phyloP scores from a whole-genome alignment of 2,329 filamentous ascomycete species.

The Colletotrichum filicis region DNA sequence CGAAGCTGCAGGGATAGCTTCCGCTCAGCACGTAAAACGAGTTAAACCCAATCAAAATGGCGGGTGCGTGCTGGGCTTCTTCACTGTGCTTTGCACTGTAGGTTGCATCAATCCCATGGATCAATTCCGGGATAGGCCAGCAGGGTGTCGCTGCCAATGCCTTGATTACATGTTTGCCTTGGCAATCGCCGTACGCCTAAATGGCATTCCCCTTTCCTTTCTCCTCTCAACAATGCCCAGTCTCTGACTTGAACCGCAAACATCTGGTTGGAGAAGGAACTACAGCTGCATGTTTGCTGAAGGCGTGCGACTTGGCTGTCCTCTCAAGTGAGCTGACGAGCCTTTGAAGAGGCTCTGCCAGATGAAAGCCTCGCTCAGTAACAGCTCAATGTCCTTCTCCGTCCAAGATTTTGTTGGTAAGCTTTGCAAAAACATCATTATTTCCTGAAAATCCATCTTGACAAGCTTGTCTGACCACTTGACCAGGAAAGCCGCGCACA shows the following conservation, averaged over 20 bases:
- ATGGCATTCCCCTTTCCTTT: not conserved
- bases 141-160: not conserved
- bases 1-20: slow-evolving; percentile 33
- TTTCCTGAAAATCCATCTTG: slow-evolving; percentile 98
- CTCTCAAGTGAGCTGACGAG: slow-evolving; percentile 86
- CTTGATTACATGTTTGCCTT: not conserved
- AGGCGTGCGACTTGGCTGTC: slow-evolving; percentile 54
- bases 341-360: slow-evolving; percentile 99
- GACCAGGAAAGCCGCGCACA: slow-evolving; percentile 96
- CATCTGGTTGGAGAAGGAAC: not conserved
- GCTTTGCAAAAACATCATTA: slow-evolving; percentile 99
- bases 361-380: slow-evolving; percentile 96
- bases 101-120: slow-evolving; percentile 15
- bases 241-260: not conserved
- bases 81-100: slow-evolving; percentile 30
- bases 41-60: slow-evolving; percentile 16
- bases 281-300: slow-evolving; percentile 53
- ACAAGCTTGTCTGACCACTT: slow-evolving; percentile 97
- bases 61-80: not conserved
- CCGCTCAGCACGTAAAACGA: slow-evolving; percentile 19
- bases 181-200: slow-evolving; percentile 11
- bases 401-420: slow-evolving; percentile 95
- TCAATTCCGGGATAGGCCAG: slow-evolving; percentile 6
- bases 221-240: not conserved
- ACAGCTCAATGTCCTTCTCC: slow-evolving; percentile 95